A percentile compares a stretch with the other conserved stretches of the same genome.
These are phyloP conservation scores for Hura crepitans DNA, from an alignment of 441 rosid genomes.

Conservation along the genomic window DNA sequence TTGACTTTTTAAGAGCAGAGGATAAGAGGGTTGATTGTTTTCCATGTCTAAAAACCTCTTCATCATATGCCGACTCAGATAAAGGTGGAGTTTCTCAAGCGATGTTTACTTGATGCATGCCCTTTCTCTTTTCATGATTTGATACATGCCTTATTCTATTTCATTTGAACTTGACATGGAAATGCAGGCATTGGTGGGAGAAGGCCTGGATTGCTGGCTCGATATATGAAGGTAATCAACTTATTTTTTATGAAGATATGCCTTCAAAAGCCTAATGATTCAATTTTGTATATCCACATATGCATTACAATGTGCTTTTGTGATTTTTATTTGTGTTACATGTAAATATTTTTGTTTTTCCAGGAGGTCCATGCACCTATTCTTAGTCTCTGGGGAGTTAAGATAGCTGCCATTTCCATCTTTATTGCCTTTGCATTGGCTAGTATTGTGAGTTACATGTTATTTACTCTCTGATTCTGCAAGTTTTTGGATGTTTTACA, in stretches of 20 bases:
- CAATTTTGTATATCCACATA: not conserved
- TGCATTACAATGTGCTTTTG: constrained; percentile 9
- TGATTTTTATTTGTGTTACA: constrained; percentile 7
- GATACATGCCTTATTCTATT: constrained; percentile 14
- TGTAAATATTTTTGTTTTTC: constrained; percentile 24
- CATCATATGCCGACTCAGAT: constrained; percentile 50
- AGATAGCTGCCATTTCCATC: constrained; percentile 60
- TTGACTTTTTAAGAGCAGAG: constrained; percentile 78
- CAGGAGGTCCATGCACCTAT: constrained; percentile 89
- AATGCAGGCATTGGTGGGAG: constrained; percentile 57
- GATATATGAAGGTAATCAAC: constrained; percentile 82
- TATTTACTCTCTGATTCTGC: constrained; percentile 13
- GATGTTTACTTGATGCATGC: constrained; percentile 12
- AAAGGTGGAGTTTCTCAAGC: constrained; percentile 41
- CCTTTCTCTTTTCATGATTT: not conserved
- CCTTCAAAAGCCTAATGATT: not conserved
- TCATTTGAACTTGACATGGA: constrained; percentile 26
- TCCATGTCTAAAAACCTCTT: constrained; percentile 68
- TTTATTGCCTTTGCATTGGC: constrained; percentile 78
- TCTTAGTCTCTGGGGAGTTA: constrained; percentile 78
- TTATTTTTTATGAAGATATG: constrained; percentile 11
- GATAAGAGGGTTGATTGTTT: constrained; percentile 84
- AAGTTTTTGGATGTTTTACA: constrained; percentile 17
- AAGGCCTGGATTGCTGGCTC: constrained; percentile 72
- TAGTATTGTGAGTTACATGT: constrained; percentile 67